Base-by-base conservation (phyloP, 108 stramenopile genomes). In the Nitzschia putrida region DNA sequence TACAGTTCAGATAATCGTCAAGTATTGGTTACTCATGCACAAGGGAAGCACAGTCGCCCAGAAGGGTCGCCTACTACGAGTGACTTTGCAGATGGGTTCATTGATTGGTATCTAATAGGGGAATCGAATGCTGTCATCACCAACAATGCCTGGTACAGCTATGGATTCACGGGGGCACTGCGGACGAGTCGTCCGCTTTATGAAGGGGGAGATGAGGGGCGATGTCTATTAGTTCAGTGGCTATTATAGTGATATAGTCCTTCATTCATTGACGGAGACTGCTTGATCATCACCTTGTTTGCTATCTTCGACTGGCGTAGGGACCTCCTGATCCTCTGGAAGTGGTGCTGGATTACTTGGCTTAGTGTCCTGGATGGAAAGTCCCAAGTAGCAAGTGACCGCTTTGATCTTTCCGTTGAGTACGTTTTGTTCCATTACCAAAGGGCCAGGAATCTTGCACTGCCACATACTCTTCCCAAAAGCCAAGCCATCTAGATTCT, bases 401-500 rank as follows among this genome's bases (percentile, higher is more conserved):
- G 93, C 85, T 68, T 94, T 94, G 53, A 91, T 69, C 67, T 90
- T 90, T n/a, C 82, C 83, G 71, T 88, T 85, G 11, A 91, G 63
- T 29, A 86, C 54, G 73, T 91, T 87, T 63, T 91, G 84, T 68
- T 94, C 92, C 73, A 94, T 51, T 61, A 89, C 88, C 61, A 88
- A 58, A 21, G 67, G 42, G 4, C 79, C 73, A 68, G 34, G 24
- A 76, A 75, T 70, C 29, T 84, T 84, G 18, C 72, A 77, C 37
- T 73, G 67, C 4, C 80, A 66, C 6, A 83, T 81, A 58, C 78
- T 74, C 22, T 68, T 55, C 10, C 81, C 85, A 7, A 89, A 16
- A 22, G 71, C 22, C 23, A 84, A 51, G 16, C 89, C 89, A 71
- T 90, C 79, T 26, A 74, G 80, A 49, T 94, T 91, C 39, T 81